phyloP scores from a whole-genome alignment of 306 rosid genomes.

The Castanospermum australe region DNA sequence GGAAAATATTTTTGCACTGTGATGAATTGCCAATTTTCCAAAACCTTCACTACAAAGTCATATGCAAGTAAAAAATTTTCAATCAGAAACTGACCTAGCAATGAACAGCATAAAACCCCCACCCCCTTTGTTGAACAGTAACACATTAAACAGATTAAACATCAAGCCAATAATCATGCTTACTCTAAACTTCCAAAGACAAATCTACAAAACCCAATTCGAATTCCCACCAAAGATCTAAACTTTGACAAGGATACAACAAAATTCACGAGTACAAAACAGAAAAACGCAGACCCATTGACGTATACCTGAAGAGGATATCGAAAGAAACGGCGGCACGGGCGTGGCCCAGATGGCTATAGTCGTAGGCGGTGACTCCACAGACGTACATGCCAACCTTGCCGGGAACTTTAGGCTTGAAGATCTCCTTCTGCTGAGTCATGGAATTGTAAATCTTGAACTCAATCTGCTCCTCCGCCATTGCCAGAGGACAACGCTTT shows the following conservation, averaged over 20 bases:
- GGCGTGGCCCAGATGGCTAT: constrained; percentile 94
- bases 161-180: not conserved
- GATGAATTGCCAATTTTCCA: not conserved
- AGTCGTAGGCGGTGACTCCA: constrained; percentile 87
- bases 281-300: not conserved
- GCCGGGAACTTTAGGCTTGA: constrained; percentile 56
- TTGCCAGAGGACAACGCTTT: constrained; percentile 3
- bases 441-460: constrained; percentile 78
- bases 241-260: not conserved
- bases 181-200: not conserved
- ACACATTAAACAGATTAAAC: not conserved
- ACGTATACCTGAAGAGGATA: constrained; percentile 65
- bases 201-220: not conserved
- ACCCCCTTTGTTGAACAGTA: not conserved
- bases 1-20: not conserved
- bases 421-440: constrained; percentile 81
- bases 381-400: constrained; percentile 88
- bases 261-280: not conserved
- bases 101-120: not conserved
- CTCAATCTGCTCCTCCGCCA: constrained; percentile 57
- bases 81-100: not conserved
- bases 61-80: not conserved
- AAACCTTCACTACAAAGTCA: not conserved
- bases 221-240: not conserved
- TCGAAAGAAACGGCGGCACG: constrained; percentile 92